phyloP scores from a whole-genome alignment of 2,329 filamentous ascomycete genomes.

The Escovopsis weberi region DNA sequence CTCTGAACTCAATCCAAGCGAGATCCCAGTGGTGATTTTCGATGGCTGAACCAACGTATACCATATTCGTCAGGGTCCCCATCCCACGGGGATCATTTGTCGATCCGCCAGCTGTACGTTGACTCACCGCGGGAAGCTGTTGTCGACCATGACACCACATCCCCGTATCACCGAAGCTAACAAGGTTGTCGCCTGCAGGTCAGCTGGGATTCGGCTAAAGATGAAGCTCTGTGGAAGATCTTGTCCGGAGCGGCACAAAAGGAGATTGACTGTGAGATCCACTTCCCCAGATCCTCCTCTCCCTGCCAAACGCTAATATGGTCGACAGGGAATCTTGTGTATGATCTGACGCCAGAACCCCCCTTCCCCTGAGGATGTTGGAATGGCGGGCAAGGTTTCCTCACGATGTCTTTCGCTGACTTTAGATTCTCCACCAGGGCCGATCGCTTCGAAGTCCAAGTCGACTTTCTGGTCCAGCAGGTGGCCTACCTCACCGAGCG shows the following conservation, averaged over 20 bases:
- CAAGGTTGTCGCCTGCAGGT: slow-evolving; percentile 37
- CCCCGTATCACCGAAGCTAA: background rate
- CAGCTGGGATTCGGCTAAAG: slow-evolving; percentile 77
- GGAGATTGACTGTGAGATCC: slow-evolving; percentile 66
- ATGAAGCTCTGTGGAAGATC: slow-evolving; percentile 79
- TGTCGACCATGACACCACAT: background rate
- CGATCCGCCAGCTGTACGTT: slow-evolving; percentile 67
- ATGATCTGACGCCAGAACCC: slow-evolving; percentile 18
- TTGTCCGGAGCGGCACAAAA: slow-evolving; percentile 69
- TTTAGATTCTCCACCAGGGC: slow-evolving; percentile 34
- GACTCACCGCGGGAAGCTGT: background rate
- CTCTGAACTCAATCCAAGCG: background rate
- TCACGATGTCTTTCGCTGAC: slow-evolving; percentile 10
- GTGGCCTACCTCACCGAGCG: slow-evolving; percentile 87
- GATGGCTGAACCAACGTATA: slow-evolving; percentile 45
- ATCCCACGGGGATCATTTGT: slow-evolving; percentile 77
- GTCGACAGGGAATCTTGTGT: slow-evolving; percentile 59
- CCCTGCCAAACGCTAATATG: slow-evolving; percentile 1
- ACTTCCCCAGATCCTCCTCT: background rate
- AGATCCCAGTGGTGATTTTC: background rate
- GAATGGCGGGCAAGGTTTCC: background rate
- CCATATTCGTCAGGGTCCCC: slow-evolving; percentile 78
- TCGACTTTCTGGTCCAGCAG: slow-evolving; percentile 82
- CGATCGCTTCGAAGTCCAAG: slow-evolving; percentile 64
- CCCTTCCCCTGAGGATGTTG: background rate